Evolutionary conservation across 805 yeast species (phyloP).

Genomic region (Candida arabinofermentans): DNA sequence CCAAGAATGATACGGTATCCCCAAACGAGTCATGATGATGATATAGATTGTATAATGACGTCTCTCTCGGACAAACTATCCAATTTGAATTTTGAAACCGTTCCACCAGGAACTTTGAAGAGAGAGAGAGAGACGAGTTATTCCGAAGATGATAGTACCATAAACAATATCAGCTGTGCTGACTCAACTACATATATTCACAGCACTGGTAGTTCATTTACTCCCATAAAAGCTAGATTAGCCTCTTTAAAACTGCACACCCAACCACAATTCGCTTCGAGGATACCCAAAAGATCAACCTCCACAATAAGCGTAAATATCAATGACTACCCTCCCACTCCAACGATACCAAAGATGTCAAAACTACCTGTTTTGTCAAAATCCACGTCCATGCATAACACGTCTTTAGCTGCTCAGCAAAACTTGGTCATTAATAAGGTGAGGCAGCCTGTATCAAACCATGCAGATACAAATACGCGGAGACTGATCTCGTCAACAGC

Average conservation of each 20-base stretch:
- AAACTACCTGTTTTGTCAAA: slow-evolving; percentile 14
- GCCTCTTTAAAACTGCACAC: slow-evolving; percentile 15
- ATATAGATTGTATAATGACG: slow-evolving; percentile 5
- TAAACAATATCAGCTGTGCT: slow-evolving; percentile 1
- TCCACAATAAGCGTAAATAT: slow-evolving; percentile 12
- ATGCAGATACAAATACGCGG: too few relatives aligned
- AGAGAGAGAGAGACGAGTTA: slow-evolving; percentile 9
- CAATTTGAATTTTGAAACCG: slow-evolving; percentile 6
- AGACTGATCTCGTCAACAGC: too few relatives aligned
- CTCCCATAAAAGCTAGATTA: slow-evolving; percentile 10
- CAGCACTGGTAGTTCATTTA: background rate
- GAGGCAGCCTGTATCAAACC: background rate
- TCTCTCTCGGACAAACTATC: slow-evolving; percentile 11
- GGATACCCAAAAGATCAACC: slow-evolving; percentile 23
- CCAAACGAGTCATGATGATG: slow-evolving; percentile 3
- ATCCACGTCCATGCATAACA: background rate
- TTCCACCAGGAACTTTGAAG: slow-evolving; percentile 4
- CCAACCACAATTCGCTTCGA: slow-evolving; percentile 17
- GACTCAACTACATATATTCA: background rate
- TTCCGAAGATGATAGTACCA: slow-evolving; percentile 2
- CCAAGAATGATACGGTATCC: background rate
- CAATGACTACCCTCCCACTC: slow-evolving; percentile 5
- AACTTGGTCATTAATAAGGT: background rate
- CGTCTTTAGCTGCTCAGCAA: background rate
- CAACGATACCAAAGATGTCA: background rate